Conservation (phyloP, 2,329 filamentous ascomycete genomes). For the Chrysoporthe deuterocubensis region DNA sequence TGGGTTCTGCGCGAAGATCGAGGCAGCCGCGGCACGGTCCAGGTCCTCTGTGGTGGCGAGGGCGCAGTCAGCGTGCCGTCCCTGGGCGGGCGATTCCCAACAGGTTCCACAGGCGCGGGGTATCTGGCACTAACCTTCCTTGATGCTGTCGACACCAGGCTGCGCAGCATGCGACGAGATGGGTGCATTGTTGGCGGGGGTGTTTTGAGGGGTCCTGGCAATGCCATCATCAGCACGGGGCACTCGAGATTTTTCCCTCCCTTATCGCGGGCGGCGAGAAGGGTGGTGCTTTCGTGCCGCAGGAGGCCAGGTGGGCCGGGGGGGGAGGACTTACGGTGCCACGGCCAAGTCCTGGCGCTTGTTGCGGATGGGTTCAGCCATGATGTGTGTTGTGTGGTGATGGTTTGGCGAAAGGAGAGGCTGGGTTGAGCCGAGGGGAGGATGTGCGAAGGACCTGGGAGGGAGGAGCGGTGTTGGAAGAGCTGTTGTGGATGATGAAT, state of each 20-base stretch:
- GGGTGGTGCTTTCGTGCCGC: constrained; percentile 7
- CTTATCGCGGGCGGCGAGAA: constrained; percentile 25
- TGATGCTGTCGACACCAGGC: constrained; percentile 91
- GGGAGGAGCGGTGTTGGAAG: constrained; percentile 31
- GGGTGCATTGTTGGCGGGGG: constrained; percentile 90
- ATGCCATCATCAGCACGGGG: constrained; percentile 36
- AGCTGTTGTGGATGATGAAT: constrained; percentile 23
- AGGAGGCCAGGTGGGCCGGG: constrained; percentile 12
- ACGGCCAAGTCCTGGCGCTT: constrained; percentile 60
- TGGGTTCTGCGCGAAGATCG: constrained; percentile 94
- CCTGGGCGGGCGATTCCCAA: constrained; percentile 8
- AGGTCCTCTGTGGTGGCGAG: constrained; percentile 71
- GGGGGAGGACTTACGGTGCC: constrained; percentile 58
- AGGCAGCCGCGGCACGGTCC: constrained; percentile 83
- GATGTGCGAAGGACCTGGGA: neutral
- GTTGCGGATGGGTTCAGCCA: constrained; percentile 68
- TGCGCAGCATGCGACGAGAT: constrained; percentile 98
- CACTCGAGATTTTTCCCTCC: constrained; percentile 20
- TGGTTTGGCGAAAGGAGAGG: constrained; percentile 31
- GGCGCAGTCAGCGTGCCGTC: constrained; percentile 28
- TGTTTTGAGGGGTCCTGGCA: constrained; percentile 95
- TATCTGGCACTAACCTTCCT: constrained; percentile 75
- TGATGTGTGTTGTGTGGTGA: constrained; percentile 43
- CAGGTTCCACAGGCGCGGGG: constrained; percentile 20
- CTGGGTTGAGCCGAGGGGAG: constrained; percentile 3